Evolutionary conservation across 345 rosid genomes (phyloP).

Genomic region (Hibiscus tridactylites): DNA sequence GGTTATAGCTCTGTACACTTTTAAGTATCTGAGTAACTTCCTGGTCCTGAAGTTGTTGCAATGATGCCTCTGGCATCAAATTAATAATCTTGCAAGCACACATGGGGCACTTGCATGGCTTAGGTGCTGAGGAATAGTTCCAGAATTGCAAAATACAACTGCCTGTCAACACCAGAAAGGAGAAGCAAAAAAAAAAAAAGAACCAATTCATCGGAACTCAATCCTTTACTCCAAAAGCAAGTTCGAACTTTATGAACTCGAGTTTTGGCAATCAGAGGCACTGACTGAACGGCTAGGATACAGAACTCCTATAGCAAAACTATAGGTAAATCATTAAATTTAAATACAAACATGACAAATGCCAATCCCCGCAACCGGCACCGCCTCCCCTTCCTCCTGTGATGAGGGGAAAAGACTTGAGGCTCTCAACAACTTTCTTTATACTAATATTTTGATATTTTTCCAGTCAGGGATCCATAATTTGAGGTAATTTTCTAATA

Average conservation of each 20-base stretch:
- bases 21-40: conserved; percentile 50
- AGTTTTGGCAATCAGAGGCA: too few species aligned
- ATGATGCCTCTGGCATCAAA: conserved; percentile 49
- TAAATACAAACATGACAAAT: not conserved
- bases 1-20: conserved; percentile 59
- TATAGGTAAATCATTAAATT: too few species aligned
- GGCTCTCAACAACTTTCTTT: not conserved
- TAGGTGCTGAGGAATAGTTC: conserved; percentile 69
- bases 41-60: conserved; percentile 32
- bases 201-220: not conserved
- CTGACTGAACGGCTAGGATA: too few species aligned
- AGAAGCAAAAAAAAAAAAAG: not conserved
- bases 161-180: conserved; percentile 30
- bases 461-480: not conserved
- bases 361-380: not conserved
- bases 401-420: not conserved
- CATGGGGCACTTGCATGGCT: conserved; percentile 89
- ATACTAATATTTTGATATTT: not conserved
- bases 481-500: not conserved
- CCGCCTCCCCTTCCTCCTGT: not conserved
- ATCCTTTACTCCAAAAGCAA: not conserved
- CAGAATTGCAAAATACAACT: conserved; percentile 79
- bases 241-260: not conserved
- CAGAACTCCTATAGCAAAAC: too few species aligned
- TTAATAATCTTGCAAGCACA: conserved; percentile 49